Evolutionary conservation across 208 protist genomes (phyloP).

Genomic region (Spongospora subterranea): DNA sequence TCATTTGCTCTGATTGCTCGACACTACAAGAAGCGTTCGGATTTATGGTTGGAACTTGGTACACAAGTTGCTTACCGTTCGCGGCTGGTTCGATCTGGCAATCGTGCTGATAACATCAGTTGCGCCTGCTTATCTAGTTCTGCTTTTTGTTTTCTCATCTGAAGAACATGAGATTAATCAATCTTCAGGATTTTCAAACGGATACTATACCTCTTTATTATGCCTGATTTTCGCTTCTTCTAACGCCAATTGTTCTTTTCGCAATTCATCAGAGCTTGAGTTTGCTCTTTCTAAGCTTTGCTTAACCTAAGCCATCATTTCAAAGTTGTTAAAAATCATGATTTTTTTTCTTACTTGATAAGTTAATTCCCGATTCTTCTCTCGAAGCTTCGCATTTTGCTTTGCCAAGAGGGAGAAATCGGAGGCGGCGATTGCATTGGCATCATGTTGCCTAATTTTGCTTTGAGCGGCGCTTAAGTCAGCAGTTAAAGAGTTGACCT

Average conservation of each 20-base stretch:
- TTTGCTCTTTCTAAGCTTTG: neutral
- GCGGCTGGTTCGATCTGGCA: constrained; percentile 16
- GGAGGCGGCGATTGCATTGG: constrained; percentile 15
- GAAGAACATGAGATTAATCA: neutral
- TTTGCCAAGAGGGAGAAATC: constrained; percentile 2
- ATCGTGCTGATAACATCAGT: constrained; percentile 18
- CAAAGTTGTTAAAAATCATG: too few species aligned
- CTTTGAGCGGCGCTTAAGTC: neutral
- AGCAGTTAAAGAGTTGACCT: neutral
- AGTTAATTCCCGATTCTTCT: constrained; percentile 17
- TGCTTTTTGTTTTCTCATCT: constrained; percentile 53
- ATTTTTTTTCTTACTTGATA: too few species aligned
- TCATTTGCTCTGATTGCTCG: neutral
- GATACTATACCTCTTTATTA: neutral
- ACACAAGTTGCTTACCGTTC: neutral
- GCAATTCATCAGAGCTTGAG: neutral
- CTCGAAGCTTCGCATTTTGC: constrained; percentile 32
- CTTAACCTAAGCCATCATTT: neutral
- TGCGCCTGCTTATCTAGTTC: constrained; percentile 23
- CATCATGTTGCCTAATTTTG: neutral
- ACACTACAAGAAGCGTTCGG: neutral
- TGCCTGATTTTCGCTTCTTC: neutral
- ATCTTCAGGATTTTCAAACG: neutral
- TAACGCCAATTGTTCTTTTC: neutral
- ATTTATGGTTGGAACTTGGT: neutral